A percentile compares a stretch with the other conserved stretches of the same genome.
Conservation (phyloP, 2,329 filamentous ascomycete genomes). For the Hymenoscyphus repandus region DNA sequence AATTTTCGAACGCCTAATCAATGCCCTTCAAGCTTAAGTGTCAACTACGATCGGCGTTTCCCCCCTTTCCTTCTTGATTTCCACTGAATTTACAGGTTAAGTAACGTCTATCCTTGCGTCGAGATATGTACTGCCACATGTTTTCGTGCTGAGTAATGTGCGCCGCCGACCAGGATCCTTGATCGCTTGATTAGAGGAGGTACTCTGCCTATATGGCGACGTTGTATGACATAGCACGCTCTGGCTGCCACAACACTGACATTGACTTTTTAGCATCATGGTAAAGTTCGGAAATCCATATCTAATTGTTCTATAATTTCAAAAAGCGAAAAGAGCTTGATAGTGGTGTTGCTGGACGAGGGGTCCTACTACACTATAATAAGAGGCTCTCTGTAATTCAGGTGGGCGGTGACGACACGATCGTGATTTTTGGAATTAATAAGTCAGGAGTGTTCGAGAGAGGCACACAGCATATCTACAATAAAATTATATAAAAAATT, state of each 20-base stretch:
- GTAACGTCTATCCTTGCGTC: too few relatives aligned
- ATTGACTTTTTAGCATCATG: constrained; percentile 3
- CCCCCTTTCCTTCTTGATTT: too few relatives aligned
- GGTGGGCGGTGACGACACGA: constrained; percentile 10
- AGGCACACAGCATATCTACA: constrained; percentile 1
- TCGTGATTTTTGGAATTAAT: constrained; percentile 8
- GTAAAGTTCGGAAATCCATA: constrained; percentile 1
- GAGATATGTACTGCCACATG: too few relatives aligned
- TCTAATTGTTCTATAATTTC: constrained; percentile 4
- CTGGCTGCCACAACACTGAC: background rate
- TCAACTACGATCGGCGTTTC: too few relatives aligned
- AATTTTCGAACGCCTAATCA: too few relatives aligned
- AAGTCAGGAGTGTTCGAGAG: constrained; percentile 1
- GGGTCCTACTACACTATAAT: constrained; percentile 4
- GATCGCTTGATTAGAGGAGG: too few relatives aligned
- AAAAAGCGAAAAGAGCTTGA: constrained; percentile 4
- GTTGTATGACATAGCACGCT: background rate
- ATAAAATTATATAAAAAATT: constrained; percentile 5
- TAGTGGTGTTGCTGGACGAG: constrained; percentile 2
- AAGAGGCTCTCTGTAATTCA: constrained; percentile 4
- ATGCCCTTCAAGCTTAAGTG: too few relatives aligned
- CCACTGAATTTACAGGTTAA: too few relatives aligned
- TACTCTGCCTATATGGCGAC: constrained; percentile 1
- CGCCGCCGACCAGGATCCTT: constrained; percentile 1
- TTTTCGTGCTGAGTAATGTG: too few relatives aligned